Conservation (phyloP, 2,329 filamentous ascomycete species). For the Talaromyces sp. region DNA sequence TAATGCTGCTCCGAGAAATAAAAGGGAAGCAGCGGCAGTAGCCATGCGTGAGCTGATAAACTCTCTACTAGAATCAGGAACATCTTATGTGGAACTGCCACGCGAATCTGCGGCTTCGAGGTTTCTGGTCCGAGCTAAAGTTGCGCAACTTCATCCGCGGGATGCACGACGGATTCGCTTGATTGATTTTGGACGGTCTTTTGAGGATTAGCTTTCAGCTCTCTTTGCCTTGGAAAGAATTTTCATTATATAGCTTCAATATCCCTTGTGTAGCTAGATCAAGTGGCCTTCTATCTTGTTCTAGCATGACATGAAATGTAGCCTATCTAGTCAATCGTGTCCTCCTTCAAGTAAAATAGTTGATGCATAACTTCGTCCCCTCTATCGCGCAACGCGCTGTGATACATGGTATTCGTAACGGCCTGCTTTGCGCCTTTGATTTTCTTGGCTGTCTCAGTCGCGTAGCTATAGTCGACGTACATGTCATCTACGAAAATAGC, state of each 20-base stretch:
- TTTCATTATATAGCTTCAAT: neutral
- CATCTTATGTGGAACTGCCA: constrained; percentile 48
- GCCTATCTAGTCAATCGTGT: constrained; percentile 52
- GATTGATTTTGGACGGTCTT: constrained; percentile 50
- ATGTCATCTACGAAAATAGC: constrained; percentile 83
- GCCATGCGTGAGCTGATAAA: constrained; percentile 49
- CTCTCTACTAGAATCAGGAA: constrained; percentile 44
- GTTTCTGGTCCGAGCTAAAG: constrained; percentile 53
- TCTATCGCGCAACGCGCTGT: constrained; percentile 72
- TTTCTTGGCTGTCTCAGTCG: constrained; percentile 67
- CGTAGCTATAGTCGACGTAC: constrained; percentile 79
- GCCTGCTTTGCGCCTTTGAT: constrained; percentile 77
- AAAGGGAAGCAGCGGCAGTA: constrained; percentile 47
- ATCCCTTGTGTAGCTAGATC: neutral
- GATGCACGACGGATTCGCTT: constrained; percentile 52
- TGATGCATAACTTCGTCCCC: constrained; percentile 72
- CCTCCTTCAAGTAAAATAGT: constrained; percentile 73
- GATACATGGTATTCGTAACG: constrained; percentile 82
- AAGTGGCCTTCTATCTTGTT: neutral
- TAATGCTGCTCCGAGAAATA: constrained; percentile 31
- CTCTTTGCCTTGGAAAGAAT: too few relatives aligned
- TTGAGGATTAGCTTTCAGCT: constrained; percentile 25
- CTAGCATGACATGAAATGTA: neutral
- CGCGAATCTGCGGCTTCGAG: constrained; percentile 52
- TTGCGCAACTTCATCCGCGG: constrained; percentile 55